phyloP scores from a whole-genome alignment of 257 asterid species.

The Cinchona pubescens region DNA sequence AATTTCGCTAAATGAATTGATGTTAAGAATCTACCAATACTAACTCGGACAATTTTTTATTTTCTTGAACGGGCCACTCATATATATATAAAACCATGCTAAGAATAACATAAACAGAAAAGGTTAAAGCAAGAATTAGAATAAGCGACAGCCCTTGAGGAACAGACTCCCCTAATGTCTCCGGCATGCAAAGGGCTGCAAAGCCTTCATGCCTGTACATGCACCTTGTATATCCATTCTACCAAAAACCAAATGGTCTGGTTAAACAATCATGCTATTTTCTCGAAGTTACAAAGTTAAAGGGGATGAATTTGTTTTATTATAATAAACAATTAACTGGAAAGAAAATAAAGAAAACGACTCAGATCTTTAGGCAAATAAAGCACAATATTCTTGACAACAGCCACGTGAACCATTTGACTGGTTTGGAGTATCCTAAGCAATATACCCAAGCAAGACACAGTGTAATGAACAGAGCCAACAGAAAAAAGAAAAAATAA shows the following conservation, averaged over 20 bases:
- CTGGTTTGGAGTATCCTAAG: not conserved
- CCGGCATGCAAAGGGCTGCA: no score
- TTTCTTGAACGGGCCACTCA: no score
- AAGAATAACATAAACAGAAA: no score
- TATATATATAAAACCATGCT: no score
- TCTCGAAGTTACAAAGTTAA: not conserved
- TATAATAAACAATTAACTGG: not conserved
- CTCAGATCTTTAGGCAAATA: slow-evolving; percentile 6
- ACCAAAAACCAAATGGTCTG: not conserved
- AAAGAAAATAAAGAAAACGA: not conserved
- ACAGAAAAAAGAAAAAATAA: not conserved
- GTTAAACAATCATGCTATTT: no score
- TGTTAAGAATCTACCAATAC: no score
- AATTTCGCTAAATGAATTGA: no score
- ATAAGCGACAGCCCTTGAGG: no score
- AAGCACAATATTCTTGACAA: not conserved
- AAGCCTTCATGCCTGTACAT: not conserved
- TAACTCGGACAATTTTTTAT: no score
- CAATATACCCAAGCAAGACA: not conserved
- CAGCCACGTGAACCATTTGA: slow-evolving; percentile 1
- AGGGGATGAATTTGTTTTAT: not conserved
- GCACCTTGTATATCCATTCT: not conserved
- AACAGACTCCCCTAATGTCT: no score
- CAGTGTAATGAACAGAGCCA: not conserved
- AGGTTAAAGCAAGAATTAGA: no score